These are phyloP conservation scores for Torrubiella hemipterigena DNA, from an alignment of 2,329 filamentous ascomycete species.

Conservation along the genomic window DNA sequence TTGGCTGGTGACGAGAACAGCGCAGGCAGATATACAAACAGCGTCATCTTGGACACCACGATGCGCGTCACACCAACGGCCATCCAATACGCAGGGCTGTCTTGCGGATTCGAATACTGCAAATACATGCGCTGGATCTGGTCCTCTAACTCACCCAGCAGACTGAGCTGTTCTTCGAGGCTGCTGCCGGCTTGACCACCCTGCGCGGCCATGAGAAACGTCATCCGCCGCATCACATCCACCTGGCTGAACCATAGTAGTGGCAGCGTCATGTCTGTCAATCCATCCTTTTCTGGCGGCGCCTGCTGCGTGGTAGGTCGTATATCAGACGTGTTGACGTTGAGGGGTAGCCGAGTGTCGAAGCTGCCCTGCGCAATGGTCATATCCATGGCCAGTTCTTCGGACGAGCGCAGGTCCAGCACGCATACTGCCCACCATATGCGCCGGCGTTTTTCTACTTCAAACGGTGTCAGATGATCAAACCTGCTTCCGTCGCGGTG, in stretches of 20 bases:
- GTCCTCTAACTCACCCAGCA: constrained; percentile 33
- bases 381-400: constrained; percentile 43
- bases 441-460: constrained; percentile 49
- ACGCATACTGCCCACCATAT: constrained; percentile 51
- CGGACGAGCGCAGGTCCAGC: constrained; percentile 46
- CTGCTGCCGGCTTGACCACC: constrained; percentile 14
- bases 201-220: constrained; percentile 23
- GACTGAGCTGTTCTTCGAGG: constrained; percentile 26
- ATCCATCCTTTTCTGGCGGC: constrained; percentile 33
- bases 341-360: constrained; percentile 42
- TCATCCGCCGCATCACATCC: no score
- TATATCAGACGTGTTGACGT: constrained; percentile 44
- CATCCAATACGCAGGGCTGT: constrained; percentile 24
- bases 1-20: constrained; percentile 28
- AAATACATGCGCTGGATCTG: constrained; percentile 30
- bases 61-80: constrained; percentile 25
- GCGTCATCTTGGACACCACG: constrained; percentile 40
- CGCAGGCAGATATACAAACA: constrained; percentile 40
- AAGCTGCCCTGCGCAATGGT: constrained; percentile 31
- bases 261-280: constrained; percentile 39
- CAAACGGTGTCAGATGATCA: constrained; percentile 41
- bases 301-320: constrained; percentile 31
- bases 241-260: constrained; percentile 24
- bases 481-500: constrained; percentile 45
- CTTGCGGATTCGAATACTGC: constrained; percentile 19